Percentiles rank a stretch among this genome's conserved stretches.
Conservation (phyloP, 345 rosid species). For the Salix suchowensis region DNA sequence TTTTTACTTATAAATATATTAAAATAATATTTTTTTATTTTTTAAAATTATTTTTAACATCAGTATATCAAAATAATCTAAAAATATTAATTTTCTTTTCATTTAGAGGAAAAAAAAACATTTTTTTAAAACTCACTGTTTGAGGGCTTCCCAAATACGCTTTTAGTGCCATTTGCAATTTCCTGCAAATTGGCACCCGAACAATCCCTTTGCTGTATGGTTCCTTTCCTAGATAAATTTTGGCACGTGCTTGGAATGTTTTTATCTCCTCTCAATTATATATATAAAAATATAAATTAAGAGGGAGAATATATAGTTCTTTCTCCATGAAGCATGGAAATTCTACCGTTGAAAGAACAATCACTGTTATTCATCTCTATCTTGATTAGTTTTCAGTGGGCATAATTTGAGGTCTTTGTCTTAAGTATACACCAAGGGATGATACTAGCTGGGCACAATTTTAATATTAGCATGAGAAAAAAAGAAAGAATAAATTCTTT, state of each 20-base stretch:
- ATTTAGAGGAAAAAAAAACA: too few species aligned
- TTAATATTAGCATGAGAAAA: background rate
- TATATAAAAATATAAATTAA: background rate
- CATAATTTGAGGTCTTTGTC: constrained; percentile 11
- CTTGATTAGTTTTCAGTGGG: constrained; percentile 11
- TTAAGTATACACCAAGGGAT: background rate
- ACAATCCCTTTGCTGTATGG: background rate
- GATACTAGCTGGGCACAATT: background rate
- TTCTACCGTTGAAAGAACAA: constrained; percentile 3
- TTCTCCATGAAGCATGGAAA: constrained; percentile 29
- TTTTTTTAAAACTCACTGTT: too few species aligned
- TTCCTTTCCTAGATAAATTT: background rate
- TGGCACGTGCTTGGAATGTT: constrained; percentile 7
- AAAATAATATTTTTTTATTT: too few species aligned
- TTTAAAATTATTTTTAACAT: too few species aligned
- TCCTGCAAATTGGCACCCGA: constrained; percentile 3
- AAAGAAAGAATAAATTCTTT: too few species aligned
- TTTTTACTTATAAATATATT: too few species aligned
- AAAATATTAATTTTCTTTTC: too few species aligned
- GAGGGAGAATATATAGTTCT: constrained; percentile 3
- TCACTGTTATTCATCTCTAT: background rate
- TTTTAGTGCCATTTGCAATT: background rate
- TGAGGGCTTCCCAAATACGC: too few species aligned
- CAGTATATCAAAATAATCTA: accelerated
- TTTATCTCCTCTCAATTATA: constrained; percentile 2